Evolutionary conservation across 768 basidiomycete genomes (phyloP), one percentile per base, ranked within the genome.

Genomic region (Suillus occidentalis): DNA sequence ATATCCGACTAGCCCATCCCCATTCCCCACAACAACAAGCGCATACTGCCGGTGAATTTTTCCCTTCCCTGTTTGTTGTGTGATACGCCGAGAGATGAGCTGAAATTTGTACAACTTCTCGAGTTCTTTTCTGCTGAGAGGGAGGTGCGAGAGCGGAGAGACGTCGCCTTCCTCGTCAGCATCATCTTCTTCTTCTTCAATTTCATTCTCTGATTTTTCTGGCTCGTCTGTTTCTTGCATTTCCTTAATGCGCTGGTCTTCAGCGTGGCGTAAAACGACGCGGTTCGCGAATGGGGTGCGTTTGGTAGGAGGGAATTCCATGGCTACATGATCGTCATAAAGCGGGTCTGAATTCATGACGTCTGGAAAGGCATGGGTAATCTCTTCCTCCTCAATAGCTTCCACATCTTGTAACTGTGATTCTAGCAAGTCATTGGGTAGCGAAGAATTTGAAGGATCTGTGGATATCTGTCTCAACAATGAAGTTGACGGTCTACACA

Each of bases 11-110:
- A 95, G 81, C 0, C 94, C 95, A 42, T 90, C 81, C 3, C 92
- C 92, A 72, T 96, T 87, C 3, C 94, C 94, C 40, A 92, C 87
- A 65, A 95, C 85, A 68, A 88, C 84, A 67, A 92, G 83, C 45
- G 80, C 79, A 61, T 86, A 85, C 60, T 83, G 75, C 20, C 87
- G 84, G 34, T 84, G 82, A 66, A 91, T 90, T 73, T 94, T 97
- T 16, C 97, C 97, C 78, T 98, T 99, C 63, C 91, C 89, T 0
- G 95, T 98, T 83, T 98, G 96, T 66, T 94, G 90, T 5, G 87
- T 87, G 69, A 96, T 89, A 49, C 87, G 79, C 7, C 88, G 84
- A 67, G 65, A 68, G 66, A 86, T 65, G 64, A 85, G 76, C 0
- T 80, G 68, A 66, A 81, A 83, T 25, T 75, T 67, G 68, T 83